phyloP scores from a whole-genome alignment of 73 alveolate species.

The Paramecium sexaurelia region DNA sequence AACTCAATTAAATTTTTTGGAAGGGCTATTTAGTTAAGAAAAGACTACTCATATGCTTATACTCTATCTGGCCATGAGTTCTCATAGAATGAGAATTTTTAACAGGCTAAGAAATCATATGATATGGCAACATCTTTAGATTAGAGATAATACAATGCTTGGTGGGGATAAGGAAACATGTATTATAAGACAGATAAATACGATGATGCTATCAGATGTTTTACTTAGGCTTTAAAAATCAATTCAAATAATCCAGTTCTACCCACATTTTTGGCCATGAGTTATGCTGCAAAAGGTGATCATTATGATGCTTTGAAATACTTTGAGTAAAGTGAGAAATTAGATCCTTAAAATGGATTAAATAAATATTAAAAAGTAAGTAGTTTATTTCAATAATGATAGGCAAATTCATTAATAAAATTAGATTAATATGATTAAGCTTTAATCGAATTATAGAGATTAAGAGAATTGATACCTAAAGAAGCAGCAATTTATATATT shows the following conservation, averaged over 20 bases:
- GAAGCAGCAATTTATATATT: constrained; percentile 95
- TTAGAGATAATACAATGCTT: constrained; percentile 96
- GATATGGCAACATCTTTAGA: constrained; percentile 86
- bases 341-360: constrained; percentile 89
- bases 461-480: constrained; percentile 85
- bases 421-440: constrained; percentile 90
- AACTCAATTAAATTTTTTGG: constrained; percentile 92
- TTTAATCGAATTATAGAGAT: constrained; percentile 78
- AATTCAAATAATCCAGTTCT: constrained; percentile 89
- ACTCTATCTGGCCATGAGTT: constrained; percentile 96
- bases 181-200: constrained; percentile 93
- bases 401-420: constrained; percentile 83
- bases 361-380: constrained; percentile 84
- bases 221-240: constrained; percentile 81
- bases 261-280: constrained; percentile 92
- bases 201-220: constrained; percentile 85
- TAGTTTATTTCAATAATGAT: constrained; percentile 67
- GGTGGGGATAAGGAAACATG: constrained; percentile 98
- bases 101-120: constrained; percentile 88
- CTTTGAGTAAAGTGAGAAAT: constrained; percentile 82
- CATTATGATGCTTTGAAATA: constrained; percentile 83
- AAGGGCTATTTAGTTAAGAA: constrained; percentile 91
- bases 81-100: constrained; percentile 92
- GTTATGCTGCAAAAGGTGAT: constrained; percentile 84
- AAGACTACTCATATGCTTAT: constrained; percentile 91